phyloP scores from a whole-genome alignment of 495 filamentous ascomycete genomes.

The Elaphomyces granulatus region DNA sequence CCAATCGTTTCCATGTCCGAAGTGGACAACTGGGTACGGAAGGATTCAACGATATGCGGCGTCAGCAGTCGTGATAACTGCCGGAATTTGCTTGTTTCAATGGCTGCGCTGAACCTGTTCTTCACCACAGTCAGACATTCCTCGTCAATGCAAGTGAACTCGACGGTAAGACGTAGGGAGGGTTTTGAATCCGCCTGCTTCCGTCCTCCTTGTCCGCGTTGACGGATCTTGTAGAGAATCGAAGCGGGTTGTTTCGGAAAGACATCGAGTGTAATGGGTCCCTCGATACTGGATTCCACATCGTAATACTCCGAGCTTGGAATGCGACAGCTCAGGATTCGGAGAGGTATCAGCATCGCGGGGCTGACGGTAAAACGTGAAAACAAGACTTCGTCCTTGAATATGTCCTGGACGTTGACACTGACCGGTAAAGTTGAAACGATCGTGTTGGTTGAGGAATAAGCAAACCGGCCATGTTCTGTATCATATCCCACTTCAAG shows the following conservation, averaged over 20 bases:
- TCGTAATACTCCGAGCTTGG: slow-evolving; percentile 53
- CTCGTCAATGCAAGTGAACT: slow-evolving; percentile 68
- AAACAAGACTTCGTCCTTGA: slow-evolving; percentile 69
- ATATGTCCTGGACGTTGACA: slow-evolving; percentile 93
- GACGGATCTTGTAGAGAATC: slow-evolving; percentile 63
- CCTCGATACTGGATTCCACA: slow-evolving; percentile 43
- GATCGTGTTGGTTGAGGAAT: slow-evolving; percentile 43
- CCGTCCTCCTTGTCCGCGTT: slow-evolving; percentile 4
- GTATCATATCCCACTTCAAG: slow-evolving; percentile 71
- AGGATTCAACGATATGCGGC: slow-evolving; percentile 34
- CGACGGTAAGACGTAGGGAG: slow-evolving; percentile 51
- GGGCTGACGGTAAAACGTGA: slow-evolving; percentile 83
- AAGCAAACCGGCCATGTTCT: slow-evolving; percentile 54
- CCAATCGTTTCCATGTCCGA: slow-evolving; percentile 43
- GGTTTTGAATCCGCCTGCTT: slow-evolving; percentile 15
- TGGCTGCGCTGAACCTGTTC: slow-evolving; percentile 24
- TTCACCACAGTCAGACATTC: slow-evolving; percentile 32
- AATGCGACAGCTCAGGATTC: slow-evolving; percentile 56
- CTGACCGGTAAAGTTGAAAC: slow-evolving; percentile 67
- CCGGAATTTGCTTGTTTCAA: slow-evolving; percentile 30
- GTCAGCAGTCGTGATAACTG: slow-evolving; percentile 34
- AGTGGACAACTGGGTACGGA: slow-evolving; percentile 37
- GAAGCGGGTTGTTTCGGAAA: slow-evolving; percentile 72
- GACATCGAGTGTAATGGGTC: slow-evolving; percentile 43
- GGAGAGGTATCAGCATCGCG: slow-evolving; percentile 55